Percentiles rank a stretch among this genome's conserved stretches.
Evolutionary conservation across 1,139 yeast species (phyloP).

Genomic region (Pichia inconspicua): DNA sequence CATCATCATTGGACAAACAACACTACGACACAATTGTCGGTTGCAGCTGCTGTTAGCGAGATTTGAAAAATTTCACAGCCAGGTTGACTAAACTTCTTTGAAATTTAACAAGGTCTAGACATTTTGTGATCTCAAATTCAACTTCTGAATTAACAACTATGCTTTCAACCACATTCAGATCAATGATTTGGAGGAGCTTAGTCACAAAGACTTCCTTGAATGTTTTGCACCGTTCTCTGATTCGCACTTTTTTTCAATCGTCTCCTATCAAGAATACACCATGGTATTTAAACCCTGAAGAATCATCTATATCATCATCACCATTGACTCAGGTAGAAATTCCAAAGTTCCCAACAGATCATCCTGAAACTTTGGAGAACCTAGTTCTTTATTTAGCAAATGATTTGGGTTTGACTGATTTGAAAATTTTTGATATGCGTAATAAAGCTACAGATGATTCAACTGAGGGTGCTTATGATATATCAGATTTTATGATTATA

Average conservation of each 20-base stretch:
- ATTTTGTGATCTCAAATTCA: too few relatives aligned
- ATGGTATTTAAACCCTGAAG: conserved; percentile 55
- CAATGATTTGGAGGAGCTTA: background rate
- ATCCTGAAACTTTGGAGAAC: conserved; percentile 45
- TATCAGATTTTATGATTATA: conserved; percentile 48
- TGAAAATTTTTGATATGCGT: conserved; percentile 52
- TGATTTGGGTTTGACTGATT: conserved; percentile 59
- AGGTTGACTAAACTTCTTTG: too few relatives aligned
- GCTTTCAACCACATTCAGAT: background rate
- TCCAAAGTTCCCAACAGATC: conserved; percentile 45
- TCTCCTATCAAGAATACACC: conserved; percentile 29
- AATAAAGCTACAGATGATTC: conserved; percentile 32
- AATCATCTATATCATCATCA: conserved; percentile 33
- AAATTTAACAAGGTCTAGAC: background rate
- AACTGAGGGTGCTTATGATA: conserved; percentile 36
- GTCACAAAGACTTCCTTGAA: too few relatives aligned
- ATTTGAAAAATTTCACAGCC: too few relatives aligned
- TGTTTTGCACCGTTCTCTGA: background rate
- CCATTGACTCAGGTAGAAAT: conserved; percentile 30
- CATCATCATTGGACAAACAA: too few relatives aligned
- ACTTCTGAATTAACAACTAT: too few relatives aligned
- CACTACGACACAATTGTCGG: background rate
- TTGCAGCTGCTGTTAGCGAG: background rate
- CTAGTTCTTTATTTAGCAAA: conserved; percentile 42
- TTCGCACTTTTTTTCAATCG: background rate